These are phyloP conservation scores for Mycena vitilis DNA, from an alignment of 768 basidiomycete species.

Conservation along the genomic window DNA sequence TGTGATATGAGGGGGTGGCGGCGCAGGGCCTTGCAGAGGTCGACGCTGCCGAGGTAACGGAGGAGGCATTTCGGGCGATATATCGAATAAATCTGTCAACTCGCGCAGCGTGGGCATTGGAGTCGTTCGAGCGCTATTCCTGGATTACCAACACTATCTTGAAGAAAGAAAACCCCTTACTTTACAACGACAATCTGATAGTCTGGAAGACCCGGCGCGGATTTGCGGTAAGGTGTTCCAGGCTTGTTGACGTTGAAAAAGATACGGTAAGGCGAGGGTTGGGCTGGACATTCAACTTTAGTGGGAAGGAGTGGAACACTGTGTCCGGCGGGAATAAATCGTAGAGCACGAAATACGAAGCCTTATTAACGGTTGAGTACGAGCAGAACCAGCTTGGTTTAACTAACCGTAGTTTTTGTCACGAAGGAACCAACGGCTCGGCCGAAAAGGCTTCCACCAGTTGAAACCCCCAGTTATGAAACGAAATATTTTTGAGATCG, in stretches of 20 bases:
- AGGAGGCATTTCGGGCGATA: conserved; percentile 74
- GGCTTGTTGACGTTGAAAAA: conserved; percentile 97
- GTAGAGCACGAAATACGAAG: conserved; percentile 73
- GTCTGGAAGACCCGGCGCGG: conserved; percentile 81
- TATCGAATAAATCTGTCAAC: conserved; percentile 76
- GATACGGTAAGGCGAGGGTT: conserved; percentile 73
- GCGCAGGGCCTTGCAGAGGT: conserved; percentile 34
- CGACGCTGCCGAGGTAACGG: conserved; percentile 63
- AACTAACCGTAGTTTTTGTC: conserved; percentile 66
- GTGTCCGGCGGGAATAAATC: conserved; percentile 80
- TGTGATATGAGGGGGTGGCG: background rate
- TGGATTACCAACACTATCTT: background rate
- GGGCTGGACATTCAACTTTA: conserved; percentile 33
- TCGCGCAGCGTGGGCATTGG: conserved; percentile 86
- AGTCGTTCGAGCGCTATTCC: conserved; percentile 81
- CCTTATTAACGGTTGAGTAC: conserved; percentile 53
- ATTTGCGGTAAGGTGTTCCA: conserved; percentile 84
- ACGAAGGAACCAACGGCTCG: conserved; percentile 60
- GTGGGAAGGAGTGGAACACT: conserved; percentile 55
- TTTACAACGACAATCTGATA: conserved; percentile 89
- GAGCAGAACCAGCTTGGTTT: background rate
- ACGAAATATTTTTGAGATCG: conserved; percentile 45
- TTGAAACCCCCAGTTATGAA: conserved; percentile 52
- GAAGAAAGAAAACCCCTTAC: conserved; percentile 56
- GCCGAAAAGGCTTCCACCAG: conserved; percentile 76